phyloP scores from a whole-genome alignment of 495 filamentous ascomycete genomes.

The Aspergillus carlsbadensis region DNA sequence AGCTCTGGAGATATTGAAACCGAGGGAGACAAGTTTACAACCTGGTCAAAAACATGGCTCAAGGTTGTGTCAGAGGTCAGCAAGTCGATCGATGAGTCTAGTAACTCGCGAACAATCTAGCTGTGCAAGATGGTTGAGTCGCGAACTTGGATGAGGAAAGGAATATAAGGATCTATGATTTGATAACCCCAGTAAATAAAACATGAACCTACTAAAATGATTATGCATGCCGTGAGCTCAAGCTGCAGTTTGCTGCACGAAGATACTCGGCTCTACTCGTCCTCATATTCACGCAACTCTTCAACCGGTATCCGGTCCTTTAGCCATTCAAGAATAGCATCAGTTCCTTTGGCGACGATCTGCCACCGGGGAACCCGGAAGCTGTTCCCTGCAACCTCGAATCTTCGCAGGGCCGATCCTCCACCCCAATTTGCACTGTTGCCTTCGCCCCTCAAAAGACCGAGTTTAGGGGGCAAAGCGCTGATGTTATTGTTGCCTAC shows the following conservation, averaged over 20 bases:
- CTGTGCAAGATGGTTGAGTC: background rate
- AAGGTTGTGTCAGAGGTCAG: slow-evolving; percentile 46
- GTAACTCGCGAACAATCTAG: background rate
- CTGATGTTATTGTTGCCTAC: slow-evolving; percentile 80
- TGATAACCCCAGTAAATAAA: background rate
- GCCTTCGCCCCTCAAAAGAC: slow-evolving; percentile 60
- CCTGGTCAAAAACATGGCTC: slow-evolving; percentile 49
- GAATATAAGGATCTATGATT: background rate
- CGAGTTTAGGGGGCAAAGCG: slow-evolving; percentile 72
- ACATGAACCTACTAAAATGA: slow-evolving; percentile 8
- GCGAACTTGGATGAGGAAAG: background rate
- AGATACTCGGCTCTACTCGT: slow-evolving; percentile 16
- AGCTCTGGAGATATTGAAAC: slow-evolving; percentile 16
- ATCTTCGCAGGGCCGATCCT: slow-evolving; percentile 42
- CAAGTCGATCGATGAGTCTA: slow-evolving; percentile 24
- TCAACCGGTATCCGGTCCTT: slow-evolving; percentile 72
- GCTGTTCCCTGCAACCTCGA: slow-evolving; percentile 74
- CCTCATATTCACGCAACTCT: slow-evolving; percentile 48
- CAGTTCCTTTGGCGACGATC: slow-evolving; percentile 82
- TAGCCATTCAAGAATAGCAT: slow-evolving; percentile 80
- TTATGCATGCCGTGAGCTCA: slow-evolving; percentile 6
- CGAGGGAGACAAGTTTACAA: slow-evolving; percentile 45
- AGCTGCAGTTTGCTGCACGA: background rate
- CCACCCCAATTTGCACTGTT: slow-evolving; percentile 36
- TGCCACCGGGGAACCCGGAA: slow-evolving; percentile 88